Percentiles rank a stretch among this genome's conserved stretches.
Conservation (phyloP, 352 stramenopile genomes). For the Plasmopara viticola region DNA sequence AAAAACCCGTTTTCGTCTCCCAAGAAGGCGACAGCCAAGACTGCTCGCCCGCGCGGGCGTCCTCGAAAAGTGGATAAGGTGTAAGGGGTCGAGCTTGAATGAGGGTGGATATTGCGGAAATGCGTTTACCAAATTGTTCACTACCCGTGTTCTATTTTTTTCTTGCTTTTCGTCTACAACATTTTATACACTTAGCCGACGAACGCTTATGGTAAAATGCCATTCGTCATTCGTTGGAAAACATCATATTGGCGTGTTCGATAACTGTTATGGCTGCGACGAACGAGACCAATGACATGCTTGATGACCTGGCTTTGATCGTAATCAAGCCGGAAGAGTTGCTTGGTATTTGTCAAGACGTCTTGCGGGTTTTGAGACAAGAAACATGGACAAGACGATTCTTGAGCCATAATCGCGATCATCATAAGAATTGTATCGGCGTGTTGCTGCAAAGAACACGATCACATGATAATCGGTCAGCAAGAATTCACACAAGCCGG, state of each 20-base stretch:
- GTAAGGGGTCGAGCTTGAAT: slow-evolving; percentile 4
- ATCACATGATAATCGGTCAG: slow-evolving; percentile 10
- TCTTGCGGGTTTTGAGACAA: slow-evolving; percentile 67
- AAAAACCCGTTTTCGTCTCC: slow-evolving; percentile 69
- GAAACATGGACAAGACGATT: slow-evolving; percentile 96
- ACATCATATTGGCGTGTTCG: slow-evolving; percentile 87
- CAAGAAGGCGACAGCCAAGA: slow-evolving; percentile 20
- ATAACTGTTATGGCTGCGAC: slow-evolving; percentile 88
- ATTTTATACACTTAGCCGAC: neutral
- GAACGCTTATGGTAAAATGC: slow-evolving; percentile 64
- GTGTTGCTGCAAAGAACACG: slow-evolving; percentile 56
- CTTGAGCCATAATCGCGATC: slow-evolving; percentile 94
- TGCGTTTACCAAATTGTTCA: slow-evolving; percentile 10
- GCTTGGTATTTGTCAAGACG: slow-evolving; percentile 69
- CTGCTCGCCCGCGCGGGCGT: slow-evolving; percentile 17
- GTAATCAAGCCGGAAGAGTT: slow-evolving; percentile 74
- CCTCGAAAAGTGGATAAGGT: slow-evolving; percentile 29
- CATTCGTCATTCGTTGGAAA: slow-evolving; percentile 91
- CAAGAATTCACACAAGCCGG: slow-evolving; percentile 4
- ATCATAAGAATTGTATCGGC: slow-evolving; percentile 92
- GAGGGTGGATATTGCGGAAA: slow-evolving; percentile 1
- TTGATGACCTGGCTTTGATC: slow-evolving; percentile 86
- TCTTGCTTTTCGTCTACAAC: neutral
- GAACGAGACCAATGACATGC: slow-evolving; percentile 85
- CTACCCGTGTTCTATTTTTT: slow-evolving; percentile 13